A percentile compares a stretch with the other conserved stretches of the same genome.
Evolutionary conservation across 2,329 filamentous ascomycete species (phyloP).

Genomic region (Ophiostoma perfectum): DNA sequence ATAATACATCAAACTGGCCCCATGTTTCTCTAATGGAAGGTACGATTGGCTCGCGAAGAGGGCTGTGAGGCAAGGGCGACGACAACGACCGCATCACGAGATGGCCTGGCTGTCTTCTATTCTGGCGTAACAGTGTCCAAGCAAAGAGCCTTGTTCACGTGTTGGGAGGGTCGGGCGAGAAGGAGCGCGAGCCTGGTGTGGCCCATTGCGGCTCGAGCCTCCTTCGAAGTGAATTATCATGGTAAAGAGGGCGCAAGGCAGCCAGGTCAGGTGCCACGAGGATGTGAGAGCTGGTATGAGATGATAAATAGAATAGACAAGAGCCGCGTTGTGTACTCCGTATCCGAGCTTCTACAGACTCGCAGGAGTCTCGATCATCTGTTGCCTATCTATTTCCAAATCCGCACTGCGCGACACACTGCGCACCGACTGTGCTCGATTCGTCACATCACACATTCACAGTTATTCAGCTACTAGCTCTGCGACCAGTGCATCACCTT

Average conservation of each 20-base stretch:
- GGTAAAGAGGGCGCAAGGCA: not conserved
- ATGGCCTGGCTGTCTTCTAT: not conserved
- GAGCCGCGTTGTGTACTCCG: no score
- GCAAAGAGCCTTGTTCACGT: not conserved
- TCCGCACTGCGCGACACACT: no score
- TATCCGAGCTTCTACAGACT: no score
- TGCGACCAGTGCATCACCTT: no score
- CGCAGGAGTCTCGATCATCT: no score
- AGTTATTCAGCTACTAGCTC: no score
- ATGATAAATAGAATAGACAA: no score
- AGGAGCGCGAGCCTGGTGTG: not conserved
- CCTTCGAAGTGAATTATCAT: not conserved
- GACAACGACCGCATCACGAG: not conserved
- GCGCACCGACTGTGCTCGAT: no score
- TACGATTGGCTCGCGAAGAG: constrained; percentile 16
- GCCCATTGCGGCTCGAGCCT: not conserved
- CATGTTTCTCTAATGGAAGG: constrained; percentile 15
- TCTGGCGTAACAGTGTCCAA: not conserved
- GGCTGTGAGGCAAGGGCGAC: not conserved
- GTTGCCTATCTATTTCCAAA: no score
- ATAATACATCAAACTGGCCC: not conserved
- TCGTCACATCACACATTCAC: no score
- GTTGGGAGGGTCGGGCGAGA: not conserved
- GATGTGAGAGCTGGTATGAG: not conserved
- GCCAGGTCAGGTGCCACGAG: not conserved